Percentiles rank a stretch among this genome's conserved stretches.
These are phyloP conservation scores for Xylaria sp. DNA, from an alignment of 495 filamentous ascomycete species.

Conservation along the genomic window DNA sequence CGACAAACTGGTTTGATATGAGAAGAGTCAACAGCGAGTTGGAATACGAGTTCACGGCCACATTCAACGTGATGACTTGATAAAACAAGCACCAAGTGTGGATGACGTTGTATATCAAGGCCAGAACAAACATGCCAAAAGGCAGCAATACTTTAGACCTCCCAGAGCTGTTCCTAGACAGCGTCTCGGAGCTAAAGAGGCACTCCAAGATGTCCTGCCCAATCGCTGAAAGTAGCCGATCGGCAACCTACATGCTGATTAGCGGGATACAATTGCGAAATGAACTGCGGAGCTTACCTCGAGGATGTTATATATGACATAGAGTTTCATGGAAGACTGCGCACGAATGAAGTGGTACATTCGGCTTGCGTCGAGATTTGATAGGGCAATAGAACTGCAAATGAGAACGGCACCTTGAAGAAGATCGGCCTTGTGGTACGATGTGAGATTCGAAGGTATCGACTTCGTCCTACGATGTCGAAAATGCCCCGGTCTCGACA, in stretches of 20 bases:
- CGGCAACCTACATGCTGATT: constrained; percentile 59
- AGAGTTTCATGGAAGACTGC: constrained; percentile 96
- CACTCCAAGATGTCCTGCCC: constrained; percentile 97
- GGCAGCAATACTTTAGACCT: constrained; percentile 92
- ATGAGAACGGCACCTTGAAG: constrained; percentile 88
- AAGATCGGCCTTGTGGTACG: constrained; percentile 94
- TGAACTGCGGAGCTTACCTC: constrained; percentile 60
- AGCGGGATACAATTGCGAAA: not conserved
- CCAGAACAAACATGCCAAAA: constrained; percentile 87
- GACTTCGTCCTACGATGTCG: constrained; percentile 82
- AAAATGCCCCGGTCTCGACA: constrained; percentile 44
- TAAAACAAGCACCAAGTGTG: constrained; percentile 92
- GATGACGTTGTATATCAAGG: constrained; percentile 83
- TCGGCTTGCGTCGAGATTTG: constrained; percentile 92
- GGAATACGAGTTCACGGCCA: constrained; percentile 98
- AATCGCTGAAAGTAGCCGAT: constrained; percentile 85
- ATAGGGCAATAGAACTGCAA: constrained; percentile 80
- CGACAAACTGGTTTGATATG: constrained; percentile 95
- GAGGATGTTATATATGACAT: constrained; percentile 97
- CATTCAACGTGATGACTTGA: constrained; percentile 96
- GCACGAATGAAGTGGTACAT: constrained; percentile 99
- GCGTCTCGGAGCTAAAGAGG: constrained; percentile 88
- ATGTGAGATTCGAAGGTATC: constrained; percentile 78
- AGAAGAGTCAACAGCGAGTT: constrained; percentile 92
- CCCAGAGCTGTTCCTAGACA: constrained; percentile 85